Conservation (phyloP, 768 basidiomycete genomes). For the Termitomyces sp. region DNA sequence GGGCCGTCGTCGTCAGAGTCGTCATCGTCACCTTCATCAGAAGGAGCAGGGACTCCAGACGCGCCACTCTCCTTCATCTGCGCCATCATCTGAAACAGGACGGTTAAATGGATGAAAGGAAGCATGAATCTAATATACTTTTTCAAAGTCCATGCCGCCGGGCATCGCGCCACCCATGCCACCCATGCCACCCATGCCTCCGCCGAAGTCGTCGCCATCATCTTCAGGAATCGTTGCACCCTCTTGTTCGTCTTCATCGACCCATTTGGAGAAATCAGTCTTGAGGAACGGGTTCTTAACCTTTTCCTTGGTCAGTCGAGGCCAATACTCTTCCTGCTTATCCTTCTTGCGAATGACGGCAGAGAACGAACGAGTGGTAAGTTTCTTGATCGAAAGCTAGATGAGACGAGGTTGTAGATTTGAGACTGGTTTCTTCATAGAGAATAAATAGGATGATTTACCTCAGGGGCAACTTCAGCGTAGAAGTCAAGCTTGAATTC, state of each 20-base stretch:
- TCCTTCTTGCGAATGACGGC: constrained; percentile 83
- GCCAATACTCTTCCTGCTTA: constrained; percentile 79
- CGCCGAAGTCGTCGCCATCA: constrained; percentile 48
- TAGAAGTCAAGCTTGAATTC: constrained; percentile 77
- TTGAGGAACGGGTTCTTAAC: constrained; percentile 79
- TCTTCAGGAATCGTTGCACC: constrained; percentile 43
- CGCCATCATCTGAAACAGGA: constrained; percentile 46
- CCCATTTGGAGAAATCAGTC: constrained; percentile 95
- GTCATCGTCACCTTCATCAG: constrained; percentile 39
- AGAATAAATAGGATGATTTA: constrained; percentile 29
- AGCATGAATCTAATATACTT: constrained; percentile 36
- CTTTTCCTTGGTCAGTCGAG: constrained; percentile 88
- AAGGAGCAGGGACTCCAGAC: constrained; percentile 21
- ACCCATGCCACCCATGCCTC: constrained; percentile 50
- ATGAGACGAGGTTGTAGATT: constrained; percentile 5
- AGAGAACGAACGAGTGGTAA: constrained; percentile 66
- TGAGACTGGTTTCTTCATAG: not conserved
- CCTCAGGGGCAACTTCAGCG: constrained; percentile 75
- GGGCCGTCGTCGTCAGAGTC: constrained; percentile 68
- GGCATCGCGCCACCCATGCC: constrained; percentile 40
- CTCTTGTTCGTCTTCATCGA: constrained; percentile 96
- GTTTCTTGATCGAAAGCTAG: constrained; percentile 57
- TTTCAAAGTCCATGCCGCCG: constrained; percentile 62
- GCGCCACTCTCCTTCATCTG: constrained; percentile 35
- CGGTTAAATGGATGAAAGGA: not conserved